Evolutionary conservation across 1,139 yeast species (phyloP), one percentile per base, ranked within the genome.

Genomic region (Kodamaea derodonti): DNA sequence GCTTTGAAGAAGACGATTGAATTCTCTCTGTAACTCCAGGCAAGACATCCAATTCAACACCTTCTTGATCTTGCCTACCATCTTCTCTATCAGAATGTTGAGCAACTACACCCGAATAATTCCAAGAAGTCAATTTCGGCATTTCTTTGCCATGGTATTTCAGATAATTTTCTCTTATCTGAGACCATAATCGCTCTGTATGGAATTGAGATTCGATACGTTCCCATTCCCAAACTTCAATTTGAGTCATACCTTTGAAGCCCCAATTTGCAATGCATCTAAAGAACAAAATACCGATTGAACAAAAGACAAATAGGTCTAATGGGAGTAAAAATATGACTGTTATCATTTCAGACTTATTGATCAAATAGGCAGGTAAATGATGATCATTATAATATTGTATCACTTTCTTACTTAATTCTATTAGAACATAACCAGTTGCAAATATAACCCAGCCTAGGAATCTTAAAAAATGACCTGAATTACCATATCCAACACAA

Each of bases 201-300:
- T 61, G 68, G 39, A 81, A 71, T 45, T 82, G 85, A 7, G 79
- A 68, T 37, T 79, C 87, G 2, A 87, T 64, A 41, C 97, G 70
- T 45, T 92, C 97, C 61, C 72, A 62, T 49, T 92, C 97, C 98
- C 98, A 92, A 3, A 74, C 67, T 57, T 92, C 98, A 38, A 92
- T 90, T 55, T 87, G 95, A 2, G 97, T 80, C 73, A 78, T 82
- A n/a, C 97, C 96, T 27, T 67, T 64, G 34, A 76, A 52, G 3
- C 74, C 48, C 44, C 78, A 64, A 49, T 81, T 78, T 34, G 67
- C 56, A 3, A 82, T 24, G 39, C 90, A 82, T 41, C 96, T 69
- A 2, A 80, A 38, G 18, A 80, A 64, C 37, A 92, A 65, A 4
- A 84, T 49, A 0, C 69, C 52, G 3, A 90, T 73, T 0, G 88